Evolutionary conservation across 1,284 basidiomycete species (phyloP), one percentile per base, ranked within the genome.

Genomic region (Irpex sp.): DNA sequence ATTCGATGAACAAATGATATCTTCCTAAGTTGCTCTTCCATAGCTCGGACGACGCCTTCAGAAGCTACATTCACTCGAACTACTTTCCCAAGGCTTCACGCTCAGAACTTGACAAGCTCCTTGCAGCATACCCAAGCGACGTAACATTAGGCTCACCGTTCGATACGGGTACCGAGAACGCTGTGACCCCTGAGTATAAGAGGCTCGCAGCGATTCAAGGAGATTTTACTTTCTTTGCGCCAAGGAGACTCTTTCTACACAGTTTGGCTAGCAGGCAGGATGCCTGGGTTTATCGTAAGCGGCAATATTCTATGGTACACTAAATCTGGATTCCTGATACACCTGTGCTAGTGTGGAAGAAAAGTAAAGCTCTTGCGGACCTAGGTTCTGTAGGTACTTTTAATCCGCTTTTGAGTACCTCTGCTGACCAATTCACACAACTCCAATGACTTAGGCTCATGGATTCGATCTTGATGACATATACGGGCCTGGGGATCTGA

Each of bases 71-170:
- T 11, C 56, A 85, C 9, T 75, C 77, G 68, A 76, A 78, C 22
- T 89, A 85, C 69, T 32, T 85, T 15, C 80, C 83, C 1, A 73
- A 76, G 0, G 77, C 80, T 18, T 72, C 81, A 0, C 68, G 71
- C 15, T 66, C 71, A 1, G 78, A 83, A n/a, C 62, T 87, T 7
- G 77, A 79, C 54, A 69, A 77, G 13, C 62, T 89, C 2, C 71
- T 83, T 63, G 64, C 63, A 3, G 71, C 83, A 10, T 90, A 90
- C 72, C 84, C 88, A 1, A 73, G 73, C 2, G 85, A 88, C 70
- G 77, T 84, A 56, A 80, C 79, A 0, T 74, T 85, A 74, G 88
- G 89, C 4, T 89, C 89, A 1, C 89, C 89, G 0, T 91, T 85
- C 73, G 79, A 82, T 67, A 90, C 89, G 0, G 83, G 87, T 0